These are phyloP conservation scores for Leccinum variicolor DNA, from an alignment of 768 basidiomycete species.

Conservation along the genomic window DNA sequence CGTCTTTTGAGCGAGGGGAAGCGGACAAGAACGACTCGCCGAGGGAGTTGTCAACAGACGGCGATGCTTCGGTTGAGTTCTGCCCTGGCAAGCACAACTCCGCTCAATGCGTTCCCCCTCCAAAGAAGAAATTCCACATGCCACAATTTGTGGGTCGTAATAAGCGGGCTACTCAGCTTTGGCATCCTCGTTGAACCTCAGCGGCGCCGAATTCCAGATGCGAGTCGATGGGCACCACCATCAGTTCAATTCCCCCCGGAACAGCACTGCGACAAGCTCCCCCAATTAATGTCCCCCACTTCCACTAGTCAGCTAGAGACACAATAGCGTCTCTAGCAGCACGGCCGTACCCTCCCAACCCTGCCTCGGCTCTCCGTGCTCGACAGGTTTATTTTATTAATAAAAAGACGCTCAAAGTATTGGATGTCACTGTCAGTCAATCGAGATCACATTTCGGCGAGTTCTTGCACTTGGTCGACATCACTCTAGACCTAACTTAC, in stretches of 20 bases:
- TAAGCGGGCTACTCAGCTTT: conserved; percentile 1
- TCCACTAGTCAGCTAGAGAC: background rate
- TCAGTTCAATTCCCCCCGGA: background rate
- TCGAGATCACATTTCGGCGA: background rate
- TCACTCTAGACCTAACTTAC: background rate
- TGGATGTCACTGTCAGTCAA: background rate
- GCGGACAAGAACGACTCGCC: background rate
- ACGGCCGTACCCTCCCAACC: too few relatives aligned
- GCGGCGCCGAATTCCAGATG: background rate
- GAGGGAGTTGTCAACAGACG: background rate
- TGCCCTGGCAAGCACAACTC: conserved; percentile 14
- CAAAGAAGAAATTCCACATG: conserved; percentile 9
- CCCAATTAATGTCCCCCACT: too few relatives aligned
- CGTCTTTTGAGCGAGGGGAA: background rate
- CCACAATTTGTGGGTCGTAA: conserved; percentile 6
- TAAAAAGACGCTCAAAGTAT: background rate
- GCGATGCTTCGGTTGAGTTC: background rate
- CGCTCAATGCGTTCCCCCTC: conserved; percentile 9
- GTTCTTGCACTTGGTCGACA: background rate
- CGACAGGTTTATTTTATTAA: background rate
- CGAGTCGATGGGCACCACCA: background rate
- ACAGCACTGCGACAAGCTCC: background rate
- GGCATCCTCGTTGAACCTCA: background rate
- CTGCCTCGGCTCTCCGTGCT: background rate
- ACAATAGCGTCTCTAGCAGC: background rate